Base-by-base conservation (phyloP, 805 yeast genomes). In the Saccharomycodes ludwigii region DNA sequence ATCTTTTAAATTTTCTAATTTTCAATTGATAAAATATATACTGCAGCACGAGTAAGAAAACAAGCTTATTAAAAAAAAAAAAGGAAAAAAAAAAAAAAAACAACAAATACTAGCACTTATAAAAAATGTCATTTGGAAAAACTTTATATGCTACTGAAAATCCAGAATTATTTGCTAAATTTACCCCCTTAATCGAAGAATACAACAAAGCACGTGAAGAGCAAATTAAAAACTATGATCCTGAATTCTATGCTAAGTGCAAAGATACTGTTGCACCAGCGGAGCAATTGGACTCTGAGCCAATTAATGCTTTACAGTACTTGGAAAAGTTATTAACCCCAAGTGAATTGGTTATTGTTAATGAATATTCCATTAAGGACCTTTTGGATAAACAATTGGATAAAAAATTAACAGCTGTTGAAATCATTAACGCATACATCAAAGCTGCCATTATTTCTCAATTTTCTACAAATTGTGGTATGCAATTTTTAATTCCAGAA, bases 381-480 rank as follows among this genome's bases (percentile, higher is more conserved):
- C 55, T 71, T 31, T 61, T 60, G 14, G 47, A 39, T 6, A 54
- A 60, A 38, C 66, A 76, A 33, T 65, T 70, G 14, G 34, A 52
- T 3, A 70, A 71, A 6, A 59, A 65, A 24, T 46, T 68, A 34
- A 42, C 67, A 17, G 63, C 82, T 1, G 65, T 62, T 4, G 63
- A 65, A 22, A 73, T 74, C 13, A 61, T 70, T 40, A 66, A 58
- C 42, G 83, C 84, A 0, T 77, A 65, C 44, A 77, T 76, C 24
- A 78, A 74, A 44, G 60, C 73, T 35, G 76, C 85, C 3, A 63
- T 73, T 12, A 60, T 71, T 33, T 72, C 76, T 3, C 83, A 81
- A 38, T 73, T 71, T 41, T 65, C 72, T 44, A 70, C 76, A 37
- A 68, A 72, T 39, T 66, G 72, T 44, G 61, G 71, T 20, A 63